These are phyloP conservation scores for Backusella tuberculispora DNA, from an alignment of 192 early-diverging fungal species.

Conservation along the genomic window DNA sequence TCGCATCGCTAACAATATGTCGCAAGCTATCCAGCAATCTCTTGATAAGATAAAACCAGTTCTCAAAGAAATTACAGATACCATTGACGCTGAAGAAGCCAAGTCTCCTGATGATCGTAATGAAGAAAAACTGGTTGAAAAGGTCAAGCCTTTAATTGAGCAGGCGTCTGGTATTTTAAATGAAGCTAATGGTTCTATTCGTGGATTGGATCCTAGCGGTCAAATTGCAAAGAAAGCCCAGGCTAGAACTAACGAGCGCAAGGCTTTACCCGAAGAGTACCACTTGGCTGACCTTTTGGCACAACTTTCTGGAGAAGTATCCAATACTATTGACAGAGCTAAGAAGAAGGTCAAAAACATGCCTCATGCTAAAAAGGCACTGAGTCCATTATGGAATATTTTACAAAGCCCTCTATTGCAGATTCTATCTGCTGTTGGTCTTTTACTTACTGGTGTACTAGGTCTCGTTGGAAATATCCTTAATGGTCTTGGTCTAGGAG, in stretches of 20 bases:
- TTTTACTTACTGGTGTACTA: conserved; percentile 28
- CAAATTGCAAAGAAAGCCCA: conserved; percentile 28
- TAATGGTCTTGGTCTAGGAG: conserved; percentile 30
- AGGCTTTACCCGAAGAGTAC: conserved; percentile 26
- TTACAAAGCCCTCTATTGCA: conserved; percentile 33
- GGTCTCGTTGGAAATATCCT: conserved; percentile 29
- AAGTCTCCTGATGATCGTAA: conserved; percentile 32
- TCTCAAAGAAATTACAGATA: conserved; percentile 29
- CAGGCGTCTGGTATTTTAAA: conserved; percentile 25
- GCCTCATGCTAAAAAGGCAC: conserved; percentile 25
- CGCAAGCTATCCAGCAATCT: conserved; percentile 10
- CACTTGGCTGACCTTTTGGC: conserved; percentile 23
- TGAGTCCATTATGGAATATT: conserved; percentile 27
- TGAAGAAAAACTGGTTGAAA: conserved; percentile 28
- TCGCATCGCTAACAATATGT: conserved; percentile 25
- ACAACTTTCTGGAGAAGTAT: conserved; percentile 29
- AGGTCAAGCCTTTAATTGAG: conserved; percentile 29
- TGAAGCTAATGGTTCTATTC: conserved; percentile 34
- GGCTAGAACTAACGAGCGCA: conserved; percentile 18
- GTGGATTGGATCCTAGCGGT: conserved; percentile 26
- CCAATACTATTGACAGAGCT: conserved; percentile 28
- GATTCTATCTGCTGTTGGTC: conserved; percentile 31
- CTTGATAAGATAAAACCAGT: conserved; percentile 26
- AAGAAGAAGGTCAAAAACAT: conserved; percentile 31
- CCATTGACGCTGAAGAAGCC: conserved; percentile 26